Conservation (phyloP, 2,329 filamentous ascomycete species). For the Epicoccum nigrum region DNA sequence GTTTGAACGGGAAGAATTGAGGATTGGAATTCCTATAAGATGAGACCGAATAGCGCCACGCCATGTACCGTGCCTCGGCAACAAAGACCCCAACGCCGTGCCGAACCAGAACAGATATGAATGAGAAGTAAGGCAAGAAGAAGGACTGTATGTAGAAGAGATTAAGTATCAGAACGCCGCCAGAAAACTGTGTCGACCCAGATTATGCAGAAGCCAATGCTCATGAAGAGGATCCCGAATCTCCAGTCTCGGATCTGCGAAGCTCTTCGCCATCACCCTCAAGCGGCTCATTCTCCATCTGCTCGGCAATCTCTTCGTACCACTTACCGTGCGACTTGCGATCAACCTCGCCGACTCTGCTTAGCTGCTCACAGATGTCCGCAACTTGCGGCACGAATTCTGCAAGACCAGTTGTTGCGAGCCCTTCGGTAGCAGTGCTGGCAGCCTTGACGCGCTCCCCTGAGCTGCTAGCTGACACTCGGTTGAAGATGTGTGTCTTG, state of each 20-base stretch:
- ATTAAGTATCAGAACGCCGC: background rate
- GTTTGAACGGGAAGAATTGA: background rate
- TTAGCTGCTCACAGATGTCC: conserved; percentile 71
- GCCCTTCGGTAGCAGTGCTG: conserved; percentile 70
- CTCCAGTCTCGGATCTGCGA: conserved; percentile 31
- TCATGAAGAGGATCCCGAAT: conserved; percentile 16
- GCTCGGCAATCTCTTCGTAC: conserved; percentile 71
- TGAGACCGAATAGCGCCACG: background rate
- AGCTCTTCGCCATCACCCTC: conserved; percentile 44
- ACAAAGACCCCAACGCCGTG: background rate
- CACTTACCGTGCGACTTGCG: conserved; percentile 70
- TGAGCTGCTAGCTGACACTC: conserved; percentile 69
- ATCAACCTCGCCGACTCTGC: conserved; percentile 70
- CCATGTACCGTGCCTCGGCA: background rate
- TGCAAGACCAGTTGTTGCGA: conserved; percentile 71
- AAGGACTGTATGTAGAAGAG: background rate
- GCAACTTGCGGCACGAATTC: conserved; percentile 75
- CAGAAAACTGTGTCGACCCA: background rate
- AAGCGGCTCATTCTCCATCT: conserved; percentile 51
- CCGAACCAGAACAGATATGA: background rate
- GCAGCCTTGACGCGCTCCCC: conserved; percentile 74
- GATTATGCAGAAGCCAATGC: too few relatives aligned
- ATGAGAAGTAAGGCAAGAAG: background rate
- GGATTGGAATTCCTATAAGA: too few relatives aligned
- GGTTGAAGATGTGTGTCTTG: conserved; percentile 68